Base-by-base conservation (phyloP, 352 stramenopile species). In the Pythium rishiriense region DNA sequence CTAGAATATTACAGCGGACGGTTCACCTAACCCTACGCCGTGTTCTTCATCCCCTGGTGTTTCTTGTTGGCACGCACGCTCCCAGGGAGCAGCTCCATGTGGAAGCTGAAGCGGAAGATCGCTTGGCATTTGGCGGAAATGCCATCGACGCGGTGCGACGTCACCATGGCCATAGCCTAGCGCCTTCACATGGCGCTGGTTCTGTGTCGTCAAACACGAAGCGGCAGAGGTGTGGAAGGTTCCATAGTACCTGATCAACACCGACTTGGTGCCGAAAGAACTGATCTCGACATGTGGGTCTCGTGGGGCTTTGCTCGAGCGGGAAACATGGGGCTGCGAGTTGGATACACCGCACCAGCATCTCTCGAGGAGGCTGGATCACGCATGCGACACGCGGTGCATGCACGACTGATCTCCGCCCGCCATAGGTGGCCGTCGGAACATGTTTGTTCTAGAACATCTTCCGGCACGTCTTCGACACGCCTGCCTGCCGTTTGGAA, bases 91-190 rank as follows among this genome's bases (percentile, higher is more conserved):
- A n/a, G 31, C 31, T 35, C 10, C 31, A 10, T 35, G 31, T 35
- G 5, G 31, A 10, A 11, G 31, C 5, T 31, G 19, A 12, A 50
- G 24, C 21, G 24, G 17, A 52, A 9, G n/a, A 33, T 52, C 24
- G 22, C 5, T 21, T 21, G 14, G 10, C 8, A 21, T 6, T 26
- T 25, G 46, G 46, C 46, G 26, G 4, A 39, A 63, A 41, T 17
- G 19, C 22, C 9, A 29, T 61, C 37, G 59, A 66, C 59, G 50
- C 50, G 46, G 49, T 21, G 39, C 50, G 59, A 66, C 59, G 59
- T 66, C 59, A 66, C 31, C 31, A n/a, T n/a, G n/a, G n/a, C 31
- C 6, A 37, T 11, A 37, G 31, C 31, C 31, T 11, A 37, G 31
- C 6, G 31, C 31, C n/a, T 6, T 11, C 31, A 37, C 31, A 37